phyloP scores from a whole-genome alignment of 202 grass and related monocot genomes.

The Hordeum pubiflorum region DNA sequence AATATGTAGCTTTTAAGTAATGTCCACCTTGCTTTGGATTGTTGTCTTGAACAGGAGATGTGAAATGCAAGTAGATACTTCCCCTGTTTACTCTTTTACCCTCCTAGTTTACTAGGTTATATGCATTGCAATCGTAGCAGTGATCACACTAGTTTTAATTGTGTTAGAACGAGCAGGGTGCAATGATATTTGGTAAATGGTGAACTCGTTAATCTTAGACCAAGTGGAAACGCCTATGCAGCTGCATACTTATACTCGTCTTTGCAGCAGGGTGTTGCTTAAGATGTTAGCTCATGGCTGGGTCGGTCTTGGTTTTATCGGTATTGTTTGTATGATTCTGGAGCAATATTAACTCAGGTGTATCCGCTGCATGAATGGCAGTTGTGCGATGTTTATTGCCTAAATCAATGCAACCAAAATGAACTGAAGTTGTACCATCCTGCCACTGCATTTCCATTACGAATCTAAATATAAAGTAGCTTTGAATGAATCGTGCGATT shows the following conservation, averaged over 20 bases:
- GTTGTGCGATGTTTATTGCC: neutral
- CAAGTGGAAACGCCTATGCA: neutral
- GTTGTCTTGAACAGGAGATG: neutral
- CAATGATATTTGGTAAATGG: neutral
- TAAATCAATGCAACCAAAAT: conserved; percentile 10
- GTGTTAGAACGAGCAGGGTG: neutral
- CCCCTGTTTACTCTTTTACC: neutral
- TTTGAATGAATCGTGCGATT: neutral
- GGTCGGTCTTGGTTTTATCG: neutral
- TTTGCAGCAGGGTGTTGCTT: conserved; percentile 6
- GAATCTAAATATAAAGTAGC: neutral
- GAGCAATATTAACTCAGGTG: neutral
- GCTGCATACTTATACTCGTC: neutral
- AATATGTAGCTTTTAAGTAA: neutral
- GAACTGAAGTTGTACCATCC: neutral
- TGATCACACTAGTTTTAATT: neutral
- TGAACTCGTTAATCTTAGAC: neutral
- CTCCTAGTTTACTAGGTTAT: neutral
- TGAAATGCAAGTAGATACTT: neutral
- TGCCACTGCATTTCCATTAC: neutral
- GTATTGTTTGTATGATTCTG: neutral
- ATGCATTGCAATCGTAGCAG: neutral
- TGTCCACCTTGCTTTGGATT: neutral
- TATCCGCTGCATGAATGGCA: neutral
- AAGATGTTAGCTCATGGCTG: neutral